Evolutionary conservation across 208 protist genomes (phyloP).

Genomic region (Sergeia podlipaevii): DNA sequence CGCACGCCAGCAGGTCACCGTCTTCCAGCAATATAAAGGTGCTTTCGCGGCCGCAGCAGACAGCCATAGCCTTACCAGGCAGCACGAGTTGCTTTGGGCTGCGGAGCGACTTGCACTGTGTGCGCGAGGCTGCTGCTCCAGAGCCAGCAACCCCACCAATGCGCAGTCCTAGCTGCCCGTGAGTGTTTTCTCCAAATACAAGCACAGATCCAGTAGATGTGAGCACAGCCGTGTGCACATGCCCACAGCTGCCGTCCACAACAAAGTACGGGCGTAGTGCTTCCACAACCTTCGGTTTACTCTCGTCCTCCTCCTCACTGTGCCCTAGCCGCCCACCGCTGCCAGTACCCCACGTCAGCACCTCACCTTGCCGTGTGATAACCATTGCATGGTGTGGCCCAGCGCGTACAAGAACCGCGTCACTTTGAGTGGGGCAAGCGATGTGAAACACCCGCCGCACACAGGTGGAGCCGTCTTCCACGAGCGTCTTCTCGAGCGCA

Average conservation of each 20-base stretch:
- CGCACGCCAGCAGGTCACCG: constrained; percentile 75
- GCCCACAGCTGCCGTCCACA: constrained; percentile 57
- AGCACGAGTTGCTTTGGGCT: constrained; percentile 30
- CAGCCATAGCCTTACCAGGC: constrained; percentile 40
- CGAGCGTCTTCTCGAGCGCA: constrained; percentile 20
- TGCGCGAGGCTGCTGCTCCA: too few species aligned
- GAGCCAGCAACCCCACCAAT: too few species aligned
- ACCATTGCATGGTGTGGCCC: constrained; percentile 60
- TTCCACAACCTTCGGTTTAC: constrained; percentile 42
- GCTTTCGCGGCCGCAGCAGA: constrained; percentile 50
- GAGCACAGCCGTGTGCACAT: constrained; percentile 52
- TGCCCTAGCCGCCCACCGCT: constrained; percentile 60
- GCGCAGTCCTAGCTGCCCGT: constrained; percentile 58
- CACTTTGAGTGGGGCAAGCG: constrained; percentile 1
- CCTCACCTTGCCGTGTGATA: constrained; percentile 38
- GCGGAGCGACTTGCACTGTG: constrained; percentile 12
- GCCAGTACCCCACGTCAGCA: constrained; percentile 74
- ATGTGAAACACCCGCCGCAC: constrained; percentile 24
- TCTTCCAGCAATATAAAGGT: constrained; percentile 60
- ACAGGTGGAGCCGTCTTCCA: constrained; percentile 22
- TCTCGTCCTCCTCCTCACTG: constrained; percentile 28
- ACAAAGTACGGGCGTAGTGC: constrained; percentile 28
- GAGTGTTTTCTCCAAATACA: constrained; percentile 64
- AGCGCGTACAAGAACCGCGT: constrained; percentile 25
- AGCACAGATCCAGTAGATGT: constrained; percentile 55